Base-by-base conservation (phyloP, 2,329 filamentous ascomycete genomes). In the Aureobasidium uvarum region DNA sequence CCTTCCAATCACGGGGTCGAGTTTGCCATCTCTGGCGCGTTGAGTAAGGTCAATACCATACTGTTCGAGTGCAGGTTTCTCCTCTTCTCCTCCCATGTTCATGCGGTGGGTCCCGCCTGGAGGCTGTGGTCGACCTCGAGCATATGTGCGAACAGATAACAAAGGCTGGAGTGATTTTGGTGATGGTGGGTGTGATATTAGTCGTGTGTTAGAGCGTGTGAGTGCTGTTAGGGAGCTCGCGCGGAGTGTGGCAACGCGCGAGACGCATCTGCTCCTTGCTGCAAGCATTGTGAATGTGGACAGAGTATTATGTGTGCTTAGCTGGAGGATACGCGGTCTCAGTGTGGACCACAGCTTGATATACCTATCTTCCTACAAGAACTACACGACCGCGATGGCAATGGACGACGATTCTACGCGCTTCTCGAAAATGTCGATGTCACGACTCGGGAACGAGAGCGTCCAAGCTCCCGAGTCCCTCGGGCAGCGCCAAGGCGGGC, bases 1-100 rank as follows among this genome's bases (percentile, higher is more conserved):
- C 75, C 95, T 85, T 23, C 95, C 95, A 73, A 99, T 98, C 16
- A 98, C 94, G 0, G 95, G 95, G 73, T 99, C 95, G 3, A 99
- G 83, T 74, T 96, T 97, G 46, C 95, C 95, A 56, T 90, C 89
- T 75, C 85, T 90, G 23, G 95, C 95, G 72, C 86, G 86, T 14
- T 86, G 90, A 1, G 95, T 98, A 62, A 99, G 81, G 75, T 99
- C 94, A 67, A 97, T 83, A 66, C 95, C 95, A 73, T 88, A 99
- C 76, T 96, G 86, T 76, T 98, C 94, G 60, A 98, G 80, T 0
- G 95, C 93, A 2, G 93, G 83, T 78, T 97, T 96, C 77, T 97
- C 84, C 6, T 81, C 80, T 70, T 86, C 89, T 65, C 85, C 86
- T 64, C 91, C 86, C 75, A 98, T 79, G 74, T 98, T 88, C 93